Evolutionary conservation across 2,329 filamentous ascomycete genomes (phyloP).

Genomic region (Epichloe typhina): DNA sequence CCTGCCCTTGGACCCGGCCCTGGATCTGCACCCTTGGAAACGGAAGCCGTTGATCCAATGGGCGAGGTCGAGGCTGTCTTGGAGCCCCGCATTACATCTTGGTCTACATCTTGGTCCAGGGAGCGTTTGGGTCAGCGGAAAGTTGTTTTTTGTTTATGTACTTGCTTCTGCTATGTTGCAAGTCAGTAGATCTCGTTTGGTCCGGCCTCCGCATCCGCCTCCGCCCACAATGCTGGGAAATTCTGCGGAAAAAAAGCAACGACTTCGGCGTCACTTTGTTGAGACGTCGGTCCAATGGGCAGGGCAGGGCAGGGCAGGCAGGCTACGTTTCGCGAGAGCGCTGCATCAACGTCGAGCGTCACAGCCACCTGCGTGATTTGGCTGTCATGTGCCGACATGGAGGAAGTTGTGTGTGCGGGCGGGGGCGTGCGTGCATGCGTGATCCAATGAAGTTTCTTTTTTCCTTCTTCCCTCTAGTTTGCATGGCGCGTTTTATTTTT

Average conservation of each 20-base stretch:
- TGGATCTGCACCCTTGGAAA: too few relatives aligned
- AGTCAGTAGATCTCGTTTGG: neutral
- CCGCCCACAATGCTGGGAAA: neutral
- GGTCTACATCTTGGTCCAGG: too few relatives aligned
- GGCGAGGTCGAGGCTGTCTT: too few relatives aligned
- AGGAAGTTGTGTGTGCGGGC: neutral
- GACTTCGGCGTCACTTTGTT: neutral
- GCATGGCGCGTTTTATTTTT: neutral
- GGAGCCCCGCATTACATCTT: too few relatives aligned
- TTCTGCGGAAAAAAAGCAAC: neutral
- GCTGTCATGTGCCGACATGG: neutral
- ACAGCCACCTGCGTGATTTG: neutral
- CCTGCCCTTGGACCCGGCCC: rapidly evolving
- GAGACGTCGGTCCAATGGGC: too few relatives aligned
- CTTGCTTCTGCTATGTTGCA: neutral
- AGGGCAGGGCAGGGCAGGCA: too few relatives aligned
- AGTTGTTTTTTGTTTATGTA: neutral
- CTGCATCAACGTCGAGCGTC: neutral
- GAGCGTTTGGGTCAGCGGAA: too few relatives aligned
- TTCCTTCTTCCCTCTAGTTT: neutral
- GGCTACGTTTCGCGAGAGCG: too few relatives aligned
- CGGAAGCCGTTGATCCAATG: too few relatives aligned
- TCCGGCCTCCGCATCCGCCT: neutral
- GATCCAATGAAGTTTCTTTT: neutral
- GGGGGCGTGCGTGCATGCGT: neutral